Conservation (phyloP, 2,329 filamentous ascomycete species). For the Colletotrichum somersetense region DNA sequence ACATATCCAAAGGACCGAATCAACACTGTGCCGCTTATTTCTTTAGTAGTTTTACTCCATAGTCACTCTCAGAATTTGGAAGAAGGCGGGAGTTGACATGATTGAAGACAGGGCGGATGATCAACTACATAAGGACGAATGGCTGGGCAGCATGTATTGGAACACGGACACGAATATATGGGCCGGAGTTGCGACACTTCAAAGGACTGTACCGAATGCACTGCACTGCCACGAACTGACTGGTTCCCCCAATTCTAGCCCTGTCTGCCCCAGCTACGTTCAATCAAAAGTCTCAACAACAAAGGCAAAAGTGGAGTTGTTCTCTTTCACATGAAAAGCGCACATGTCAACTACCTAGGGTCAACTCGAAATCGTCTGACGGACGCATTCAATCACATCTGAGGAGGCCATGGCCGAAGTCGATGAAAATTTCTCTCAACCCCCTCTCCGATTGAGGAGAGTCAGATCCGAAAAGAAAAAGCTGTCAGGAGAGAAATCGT, state of each 20-base stretch:
- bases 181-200: conserved; percentile 15
- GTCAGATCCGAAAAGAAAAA: background rate
- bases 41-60: background rate
- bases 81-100: background rate
- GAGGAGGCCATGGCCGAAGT: conserved; percentile 12
- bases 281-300: conserved; percentile 38
- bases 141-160: conserved; percentile 13
- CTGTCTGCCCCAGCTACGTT: conserved; percentile 20
- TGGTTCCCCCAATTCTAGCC: conserved; percentile 20
- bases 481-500: too few relatives aligned
- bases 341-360: conserved; percentile 20
- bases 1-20: too few relatives aligned
- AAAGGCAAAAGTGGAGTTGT: conserved; percentile 37
- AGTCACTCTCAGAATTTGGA: background rate
- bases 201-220: conserved; percentile 1
- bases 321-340: conserved; percentile 36
- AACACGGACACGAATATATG: conserved; percentile 36
- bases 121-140: conserved; percentile 12
- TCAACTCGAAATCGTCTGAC: conserved; percentile 37
- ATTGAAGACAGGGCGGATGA: background rate
- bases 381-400: conserved; percentile 29
- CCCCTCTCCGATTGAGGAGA: background rate
- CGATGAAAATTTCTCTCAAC: conserved; percentile 14
- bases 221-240: conserved; percentile 16
- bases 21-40: background rate